Evolutionary conservation across 2,329 filamentous ascomycete genomes (phyloP), one percentile per base, ranked within the genome.

Genomic region (Parastagonospora avenae): DNA sequence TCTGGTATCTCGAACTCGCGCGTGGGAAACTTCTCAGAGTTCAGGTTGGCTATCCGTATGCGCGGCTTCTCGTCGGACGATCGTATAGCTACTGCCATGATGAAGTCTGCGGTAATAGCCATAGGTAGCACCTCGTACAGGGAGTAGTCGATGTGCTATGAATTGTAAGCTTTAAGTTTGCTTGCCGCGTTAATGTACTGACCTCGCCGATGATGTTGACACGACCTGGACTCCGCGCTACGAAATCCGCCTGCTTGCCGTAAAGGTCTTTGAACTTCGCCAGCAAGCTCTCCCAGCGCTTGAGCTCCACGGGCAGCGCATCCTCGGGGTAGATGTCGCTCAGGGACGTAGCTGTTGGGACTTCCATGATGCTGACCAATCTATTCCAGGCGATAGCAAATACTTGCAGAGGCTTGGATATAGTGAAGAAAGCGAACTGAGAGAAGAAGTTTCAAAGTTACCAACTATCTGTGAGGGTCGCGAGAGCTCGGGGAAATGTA

Each of bases 171-270:
- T 41, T 32, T 9, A 15, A 24, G 8, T n/a, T 31, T 27, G 9
- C n/a, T 10, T 9, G 12, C 5, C 15, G 2, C n/a, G 16, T 4
- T 10, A 4, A 28, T 4, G 4, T 2, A 8, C 19, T 36, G 67
- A 79, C 77, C 67, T 99, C 94, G 74, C 94, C 94, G 71, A 99
- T 97, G 69, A 99, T 94, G 79, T 97, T 97, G 61, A 99, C 94
- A 61, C 94, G 85, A 53, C 94, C 94, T 1, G 94, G 94, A 48
- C 92, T 96, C 57, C 94, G 87, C 8, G 93, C 85, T 15, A 97
- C 85, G 67, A 96, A 97, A 52, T 89, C 83, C 33, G 92, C 86
- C 12, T 81, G 77, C 44, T 85, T 81, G 62, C 85, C 87, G 75
- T 93, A 96, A 36, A 77, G 78, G 50, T 82, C 76, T 60, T 86